A percentile compares a stretch with the other conserved stretches of the same genome.
Conservation (phyloP, 2,329 filamentous ascomycete genomes). For the Neurospora sp. region DNA sequence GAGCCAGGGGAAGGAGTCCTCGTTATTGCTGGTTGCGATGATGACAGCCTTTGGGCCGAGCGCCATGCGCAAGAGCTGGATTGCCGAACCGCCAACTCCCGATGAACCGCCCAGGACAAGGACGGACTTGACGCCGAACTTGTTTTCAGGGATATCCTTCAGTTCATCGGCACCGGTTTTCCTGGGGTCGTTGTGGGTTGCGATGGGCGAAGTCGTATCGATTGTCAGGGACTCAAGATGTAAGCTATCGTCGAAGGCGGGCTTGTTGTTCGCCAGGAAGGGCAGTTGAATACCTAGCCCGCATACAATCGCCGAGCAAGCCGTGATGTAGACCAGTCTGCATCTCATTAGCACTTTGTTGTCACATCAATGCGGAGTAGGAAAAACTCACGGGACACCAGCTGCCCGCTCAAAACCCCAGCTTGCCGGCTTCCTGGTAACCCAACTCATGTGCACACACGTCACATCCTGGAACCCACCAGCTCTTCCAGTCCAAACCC, state of each 20-base stretch:
- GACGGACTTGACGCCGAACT: slow-evolving; percentile 14
- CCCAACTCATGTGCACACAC: slow-evolving; percentile 11
- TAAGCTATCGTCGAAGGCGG: neutral
- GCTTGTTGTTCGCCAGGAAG: slow-evolving; percentile 7
- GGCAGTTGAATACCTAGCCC: slow-evolving; percentile 21
- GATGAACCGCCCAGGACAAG: slow-evolving; percentile 28
- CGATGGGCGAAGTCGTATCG: neutral
- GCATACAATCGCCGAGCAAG: slow-evolving; percentile 13
- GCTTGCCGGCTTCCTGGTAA: slow-evolving; percentile 20
- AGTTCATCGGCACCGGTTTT: neutral
- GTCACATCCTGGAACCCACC: slow-evolving; percentile 22
- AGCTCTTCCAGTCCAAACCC: neutral
- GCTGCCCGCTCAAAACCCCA: slow-evolving; percentile 24
- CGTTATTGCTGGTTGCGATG: slow-evolving; percentile 21
- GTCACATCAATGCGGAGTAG: neutral
- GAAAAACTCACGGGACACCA: slow-evolving; percentile 18
- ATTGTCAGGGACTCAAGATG: neutral
- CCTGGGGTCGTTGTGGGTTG: neutral
- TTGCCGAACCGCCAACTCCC: slow-evolving; percentile 21
- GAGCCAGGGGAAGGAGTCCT: slow-evolving; percentile 8
- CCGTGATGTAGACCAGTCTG: slow-evolving; percentile 20
- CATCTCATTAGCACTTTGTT: neutral
- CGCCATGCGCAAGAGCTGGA: slow-evolving; percentile 26
- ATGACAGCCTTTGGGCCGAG: slow-evolving; percentile 19
- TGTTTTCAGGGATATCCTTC: neutral